Evolutionary conservation across 2,329 filamentous ascomycete genomes (phyloP).

Genomic region (Fusarium torulosum): DNA sequence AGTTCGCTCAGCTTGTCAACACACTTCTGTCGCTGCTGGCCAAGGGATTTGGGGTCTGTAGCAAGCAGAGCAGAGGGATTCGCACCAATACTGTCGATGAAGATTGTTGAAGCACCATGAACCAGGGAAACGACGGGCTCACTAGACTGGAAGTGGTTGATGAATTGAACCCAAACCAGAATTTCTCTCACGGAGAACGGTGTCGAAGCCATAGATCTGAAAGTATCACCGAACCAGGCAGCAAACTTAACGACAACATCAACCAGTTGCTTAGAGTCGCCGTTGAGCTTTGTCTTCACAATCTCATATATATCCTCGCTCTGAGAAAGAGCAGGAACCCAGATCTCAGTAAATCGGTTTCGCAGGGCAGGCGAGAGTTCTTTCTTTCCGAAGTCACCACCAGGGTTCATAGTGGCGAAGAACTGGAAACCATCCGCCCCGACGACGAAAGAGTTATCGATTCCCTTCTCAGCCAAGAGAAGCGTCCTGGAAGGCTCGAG

Average conservation of each 20-base stretch:
- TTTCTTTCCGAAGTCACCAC: conserved; percentile 97
- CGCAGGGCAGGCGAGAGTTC: conserved; percentile 94
- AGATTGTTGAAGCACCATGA: conserved; percentile 94
- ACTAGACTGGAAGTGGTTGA: conserved; percentile 73
- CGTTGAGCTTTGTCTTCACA: conserved; percentile 78
- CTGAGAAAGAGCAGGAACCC: conserved; percentile 91
- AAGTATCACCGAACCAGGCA: conserved; percentile 89
- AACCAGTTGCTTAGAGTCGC: conserved; percentile 68
- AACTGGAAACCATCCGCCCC: conserved; percentile 90
- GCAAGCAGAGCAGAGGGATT: conserved; percentile 91
- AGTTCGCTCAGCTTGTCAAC: conserved; percentile 78
- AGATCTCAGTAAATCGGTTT: conserved; percentile 98
- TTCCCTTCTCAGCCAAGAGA: conserved; percentile 92
- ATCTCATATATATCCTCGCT: conserved; percentile 90
- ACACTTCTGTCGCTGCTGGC: conserved; percentile 78
- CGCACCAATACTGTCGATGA: conserved; percentile 93
- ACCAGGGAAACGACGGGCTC: conserved; percentile 66
- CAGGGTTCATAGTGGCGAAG: conserved; percentile 98
- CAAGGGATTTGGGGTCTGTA: conserved; percentile 75
- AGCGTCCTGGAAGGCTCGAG: conserved; percentile 89
- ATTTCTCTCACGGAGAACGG: conserved; percentile 93
- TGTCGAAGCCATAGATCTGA: conserved; percentile 79
- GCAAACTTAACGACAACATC: conserved; percentile 85
- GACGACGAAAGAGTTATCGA: conserved; percentile 82
- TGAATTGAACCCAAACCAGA: conserved; percentile 91